These are phyloP conservation scores for Neurospora sp. DNA, from an alignment of 495 filamentous ascomycete species.

Conservation along the genomic window DNA sequence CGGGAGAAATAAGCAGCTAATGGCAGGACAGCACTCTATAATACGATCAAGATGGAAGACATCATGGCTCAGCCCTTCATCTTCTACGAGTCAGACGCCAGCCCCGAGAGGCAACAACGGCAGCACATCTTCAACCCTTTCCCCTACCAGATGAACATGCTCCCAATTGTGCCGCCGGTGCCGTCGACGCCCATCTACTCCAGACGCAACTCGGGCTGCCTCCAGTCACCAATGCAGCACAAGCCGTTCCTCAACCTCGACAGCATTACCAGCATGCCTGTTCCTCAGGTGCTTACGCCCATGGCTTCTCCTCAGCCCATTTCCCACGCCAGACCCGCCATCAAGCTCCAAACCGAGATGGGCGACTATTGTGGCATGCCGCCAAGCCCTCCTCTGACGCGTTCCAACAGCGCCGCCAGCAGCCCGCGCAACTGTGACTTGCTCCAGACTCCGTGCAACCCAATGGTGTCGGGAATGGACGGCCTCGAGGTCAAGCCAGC, in stretches of 20 bases:
- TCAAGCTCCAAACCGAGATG: slow-evolving; percentile 75
- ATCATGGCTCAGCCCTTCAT: slow-evolving; percentile 69
- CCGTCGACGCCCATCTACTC: slow-evolving; percentile 66
- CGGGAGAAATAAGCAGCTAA: slow-evolving; percentile 11
- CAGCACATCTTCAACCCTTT: slow-evolving; percentile 72
- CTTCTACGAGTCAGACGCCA: slow-evolving; percentile 80
- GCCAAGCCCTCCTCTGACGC: slow-evolving; percentile 80
- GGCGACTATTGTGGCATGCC: slow-evolving; percentile 59
- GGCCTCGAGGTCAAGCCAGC: slow-evolving; percentile 73
- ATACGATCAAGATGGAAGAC: slow-evolving; percentile 29
- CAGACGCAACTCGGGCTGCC: slow-evolving; percentile 54
- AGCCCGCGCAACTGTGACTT: slow-evolving; percentile 74
- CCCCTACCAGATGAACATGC: slow-evolving; percentile 38
- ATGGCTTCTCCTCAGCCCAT: slow-evolving; percentile 70
- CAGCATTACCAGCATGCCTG: slow-evolving; percentile 25
- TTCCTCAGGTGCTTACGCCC: slow-evolving; percentile 57
- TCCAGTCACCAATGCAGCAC: slow-evolving; percentile 48
- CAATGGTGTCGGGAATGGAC: slow-evolving; percentile 64
- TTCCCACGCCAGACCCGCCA: slow-evolving; percentile 51
- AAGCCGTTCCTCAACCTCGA: slow-evolving; percentile 38
- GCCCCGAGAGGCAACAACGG: slow-evolving; percentile 68
- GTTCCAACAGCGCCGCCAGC: slow-evolving; percentile 70
- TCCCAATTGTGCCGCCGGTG: slow-evolving; percentile 42
- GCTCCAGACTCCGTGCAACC: slow-evolving; percentile 72
- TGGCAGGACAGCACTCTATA: background rate